These are phyloP conservation scores for Wickerhamomyces silvicola DNA, from an alignment of 805 yeast genomes.

Conservation along the genomic window DNA sequence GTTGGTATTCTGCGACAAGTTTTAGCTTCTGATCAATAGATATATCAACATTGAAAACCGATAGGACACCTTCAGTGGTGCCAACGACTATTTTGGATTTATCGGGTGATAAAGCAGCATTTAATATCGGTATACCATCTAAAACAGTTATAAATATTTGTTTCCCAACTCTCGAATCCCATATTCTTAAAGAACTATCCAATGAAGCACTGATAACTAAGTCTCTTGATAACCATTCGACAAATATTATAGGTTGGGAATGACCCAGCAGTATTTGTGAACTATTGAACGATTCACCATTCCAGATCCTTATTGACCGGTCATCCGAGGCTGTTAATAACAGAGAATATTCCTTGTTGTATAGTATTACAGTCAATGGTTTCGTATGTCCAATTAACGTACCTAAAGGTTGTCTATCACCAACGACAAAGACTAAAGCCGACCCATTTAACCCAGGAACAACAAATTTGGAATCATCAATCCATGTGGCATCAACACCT, in stretches of 20 bases:
- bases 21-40: conserved; percentile 10
- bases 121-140: conserved; percentile 51
- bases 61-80: conserved; percentile 54
- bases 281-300: conserved; percentile 51
- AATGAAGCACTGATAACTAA: conserved; percentile 49
- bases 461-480: conserved; percentile 61
- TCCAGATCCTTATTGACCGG: conserved; percentile 67
- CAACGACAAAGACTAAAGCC: conserved; percentile 49
- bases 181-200: conserved; percentile 64
- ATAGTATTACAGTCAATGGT: conserved; percentile 46
- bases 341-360: conserved; percentile 44
- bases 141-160: conserved; percentile 29
- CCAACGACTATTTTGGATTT: conserved; percentile 51
- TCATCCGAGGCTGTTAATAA: conserved; percentile 80
- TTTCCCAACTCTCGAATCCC: conserved; percentile 51
- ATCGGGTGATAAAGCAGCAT: conserved; percentile 47
- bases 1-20: conserved; percentile 19
- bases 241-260: conserved; percentile 47
- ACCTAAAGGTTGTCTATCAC: conserved; percentile 42
- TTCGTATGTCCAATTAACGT: conserved; percentile 59
- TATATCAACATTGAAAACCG: conserved; percentile 40
- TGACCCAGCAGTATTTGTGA: conserved; percentile 46
- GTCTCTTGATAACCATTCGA: conserved; percentile 47
- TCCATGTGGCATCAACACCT: conserved; percentile 67
- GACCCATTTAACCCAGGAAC: conserved; percentile 54